These are phyloP conservation scores for Tagetes erecta DNA, from an alignment of 129 eudicot species.

Conservation along the genomic window DNA sequence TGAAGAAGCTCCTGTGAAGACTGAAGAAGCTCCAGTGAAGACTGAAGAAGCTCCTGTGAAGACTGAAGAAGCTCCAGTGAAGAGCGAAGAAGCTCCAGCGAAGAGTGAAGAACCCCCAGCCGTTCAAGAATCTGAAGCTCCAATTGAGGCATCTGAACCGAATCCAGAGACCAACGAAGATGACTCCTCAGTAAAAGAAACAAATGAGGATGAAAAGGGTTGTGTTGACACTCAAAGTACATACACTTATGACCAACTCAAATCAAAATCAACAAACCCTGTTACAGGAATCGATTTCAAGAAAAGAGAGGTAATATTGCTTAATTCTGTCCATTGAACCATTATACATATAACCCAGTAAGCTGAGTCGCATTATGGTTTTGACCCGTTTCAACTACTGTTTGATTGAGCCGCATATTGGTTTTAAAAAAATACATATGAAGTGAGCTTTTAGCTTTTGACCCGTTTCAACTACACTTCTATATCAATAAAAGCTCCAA, in stretches of 20 bases:
- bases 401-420: background rate
- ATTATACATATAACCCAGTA: background rate
- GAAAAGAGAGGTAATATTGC: conserved; percentile 70
- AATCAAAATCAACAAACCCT: conserved; percentile 67
- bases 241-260: conserved; percentile 66
- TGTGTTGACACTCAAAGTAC: conserved; percentile 52
- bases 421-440: background rate
- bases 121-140: conserved; percentile 12
- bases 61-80: conserved; percentile 29
- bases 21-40: conserved; percentile 33
- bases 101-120: no score
- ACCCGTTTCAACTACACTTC: conserved; percentile 6
- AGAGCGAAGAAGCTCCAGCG: no score
- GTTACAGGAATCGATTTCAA: conserved; percentile 80
- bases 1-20: conserved; percentile 34
- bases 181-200: conserved; percentile 44
- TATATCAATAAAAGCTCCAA: background rate
- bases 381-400: background rate
- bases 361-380: no score
- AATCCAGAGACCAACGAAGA: conserved; percentile 45
- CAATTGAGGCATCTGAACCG: conserved; percentile 36
- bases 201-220: conserved; percentile 47
- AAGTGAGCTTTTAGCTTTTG: background rate
- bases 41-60: conserved; percentile 33
- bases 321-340: background rate